Evolutionary conservation across 345 rosid genomes (phyloP).

Genomic region (Arabis hirsuta): DNA sequence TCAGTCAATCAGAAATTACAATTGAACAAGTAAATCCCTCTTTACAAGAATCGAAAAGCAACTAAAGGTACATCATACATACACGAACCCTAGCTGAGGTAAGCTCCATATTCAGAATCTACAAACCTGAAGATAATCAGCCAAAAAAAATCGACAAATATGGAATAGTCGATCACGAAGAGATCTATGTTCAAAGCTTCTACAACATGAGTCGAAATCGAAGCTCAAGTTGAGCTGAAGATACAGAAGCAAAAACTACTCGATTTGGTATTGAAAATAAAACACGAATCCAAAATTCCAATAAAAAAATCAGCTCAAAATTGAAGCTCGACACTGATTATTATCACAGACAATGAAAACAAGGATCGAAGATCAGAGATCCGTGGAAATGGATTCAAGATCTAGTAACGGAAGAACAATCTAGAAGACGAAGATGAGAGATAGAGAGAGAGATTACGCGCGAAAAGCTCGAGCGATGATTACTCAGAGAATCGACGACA

Average conservation of each 20-base stretch:
- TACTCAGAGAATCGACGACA: conserved; percentile 17
- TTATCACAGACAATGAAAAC: neutral
- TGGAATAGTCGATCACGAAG: neutral
- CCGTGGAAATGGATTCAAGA: conserved; percentile 30
- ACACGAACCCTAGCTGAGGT: conserved; percentile 46
- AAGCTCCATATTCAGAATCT: conserved; percentile 15
- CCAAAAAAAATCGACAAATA: neutral
- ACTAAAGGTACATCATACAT: conserved; percentile 51
- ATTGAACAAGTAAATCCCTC: neutral
- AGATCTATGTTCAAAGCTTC: conserved; percentile 28
- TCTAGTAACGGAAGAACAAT: conserved; percentile 38
- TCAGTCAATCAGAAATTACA: conserved; percentile 19
- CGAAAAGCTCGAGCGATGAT: conserved; percentile 26
- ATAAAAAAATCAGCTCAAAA: neutral
- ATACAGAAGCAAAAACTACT: conserved; percentile 7
- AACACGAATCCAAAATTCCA: neutral
- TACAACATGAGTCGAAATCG: conserved; percentile 16
- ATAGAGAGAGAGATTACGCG: conserved; percentile 33
- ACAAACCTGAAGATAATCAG: conserved; percentile 23
- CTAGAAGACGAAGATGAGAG: neutral
- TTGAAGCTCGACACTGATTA: conserved; percentile 21
- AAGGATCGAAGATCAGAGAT: conserved; percentile 38
- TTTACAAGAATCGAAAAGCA: neutral
- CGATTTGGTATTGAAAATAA: neutral
- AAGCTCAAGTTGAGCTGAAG: conserved; percentile 37